Evolutionary conservation across 108 stramenopile genomes (phyloP).

Genomic region (Pseudonitzschia multistriata): DNA sequence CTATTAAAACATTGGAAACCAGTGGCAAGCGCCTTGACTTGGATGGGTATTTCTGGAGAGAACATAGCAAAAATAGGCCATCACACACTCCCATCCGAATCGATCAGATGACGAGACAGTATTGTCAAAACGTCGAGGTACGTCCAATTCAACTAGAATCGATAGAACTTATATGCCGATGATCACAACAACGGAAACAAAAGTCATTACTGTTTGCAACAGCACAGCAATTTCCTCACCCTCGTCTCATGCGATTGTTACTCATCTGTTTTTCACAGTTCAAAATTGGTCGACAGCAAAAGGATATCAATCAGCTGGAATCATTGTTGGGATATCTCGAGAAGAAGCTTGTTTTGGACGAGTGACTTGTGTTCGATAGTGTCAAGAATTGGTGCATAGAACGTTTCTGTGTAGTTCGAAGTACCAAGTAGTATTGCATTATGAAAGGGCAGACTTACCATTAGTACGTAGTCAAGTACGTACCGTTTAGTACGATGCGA

Average conservation of each 20-base stretch:
- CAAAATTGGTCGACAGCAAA: constrained; percentile 53
- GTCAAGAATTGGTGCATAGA: neutral
- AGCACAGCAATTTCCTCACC: neutral
- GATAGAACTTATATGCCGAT: too few species aligned
- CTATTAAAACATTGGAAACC: constrained; percentile 49
- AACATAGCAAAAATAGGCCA: constrained; percentile 7
- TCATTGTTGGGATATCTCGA: constrained; percentile 77
- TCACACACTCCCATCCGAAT: constrained; percentile 30
- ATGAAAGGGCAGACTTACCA: too few species aligned
- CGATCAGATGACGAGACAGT: constrained; percentile 67
- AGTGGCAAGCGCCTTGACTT: constrained; percentile 66
- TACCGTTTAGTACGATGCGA: too few species aligned
- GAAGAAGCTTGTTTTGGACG: constrained; percentile 24
- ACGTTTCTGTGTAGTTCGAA: too few species aligned
- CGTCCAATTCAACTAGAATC: neutral
- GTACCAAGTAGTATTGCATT: too few species aligned
- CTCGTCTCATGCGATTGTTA: neutral
- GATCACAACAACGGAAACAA: too few species aligned
- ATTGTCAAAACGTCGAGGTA: constrained; percentile 71
- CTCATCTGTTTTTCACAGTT: constrained; percentile 11
- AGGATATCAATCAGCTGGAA: constrained; percentile 60
- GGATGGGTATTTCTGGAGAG: constrained; percentile 53
- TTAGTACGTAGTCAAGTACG: too few species aligned
- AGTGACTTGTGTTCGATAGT: neutral
- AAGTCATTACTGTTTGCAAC: neutral